Evolutionary conservation across 192 early-diverging fungal species (phyloP).

Genomic region (Rhizoclosmatium sp.): DNA sequence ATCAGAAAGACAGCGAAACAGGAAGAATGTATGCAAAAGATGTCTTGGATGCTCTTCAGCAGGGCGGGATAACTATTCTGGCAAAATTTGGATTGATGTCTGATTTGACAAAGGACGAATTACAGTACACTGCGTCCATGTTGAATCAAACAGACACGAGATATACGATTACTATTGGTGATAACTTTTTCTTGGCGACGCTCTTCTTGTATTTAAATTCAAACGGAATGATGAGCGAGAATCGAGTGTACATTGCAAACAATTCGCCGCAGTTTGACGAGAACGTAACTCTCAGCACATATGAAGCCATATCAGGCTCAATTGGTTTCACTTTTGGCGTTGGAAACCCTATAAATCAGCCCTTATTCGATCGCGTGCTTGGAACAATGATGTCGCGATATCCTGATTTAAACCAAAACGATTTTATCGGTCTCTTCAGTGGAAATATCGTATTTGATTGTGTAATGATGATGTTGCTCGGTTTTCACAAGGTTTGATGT

Average conservation of each 20-base stretch:
- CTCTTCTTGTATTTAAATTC: no score
- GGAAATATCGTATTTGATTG: background rate
- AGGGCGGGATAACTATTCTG: background rate
- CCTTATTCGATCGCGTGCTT: background rate
- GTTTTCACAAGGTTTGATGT: background rate
- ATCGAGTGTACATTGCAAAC: no score
- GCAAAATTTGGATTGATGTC: background rate
- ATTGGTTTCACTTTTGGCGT: background rate
- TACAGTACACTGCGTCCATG: no score
- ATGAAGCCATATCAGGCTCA: background rate
- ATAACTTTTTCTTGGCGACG: background rate
- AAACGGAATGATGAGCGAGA: no score
- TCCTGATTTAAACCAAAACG: no score
- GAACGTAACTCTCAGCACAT: no score
- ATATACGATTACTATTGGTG: background rate
- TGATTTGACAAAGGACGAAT: background rate
- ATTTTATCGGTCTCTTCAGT: no score
- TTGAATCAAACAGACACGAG: background rate
- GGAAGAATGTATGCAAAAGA: background rate
- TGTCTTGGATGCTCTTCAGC: background rate
- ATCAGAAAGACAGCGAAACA: background rate
- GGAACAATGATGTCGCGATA: background rate
- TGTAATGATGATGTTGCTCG: slow-evolving; percentile 18
- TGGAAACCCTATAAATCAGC: background rate
- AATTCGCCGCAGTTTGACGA: no score